Conservation (phyloP, 176 grass and related monocot species). For the Poa annua region DNA sequence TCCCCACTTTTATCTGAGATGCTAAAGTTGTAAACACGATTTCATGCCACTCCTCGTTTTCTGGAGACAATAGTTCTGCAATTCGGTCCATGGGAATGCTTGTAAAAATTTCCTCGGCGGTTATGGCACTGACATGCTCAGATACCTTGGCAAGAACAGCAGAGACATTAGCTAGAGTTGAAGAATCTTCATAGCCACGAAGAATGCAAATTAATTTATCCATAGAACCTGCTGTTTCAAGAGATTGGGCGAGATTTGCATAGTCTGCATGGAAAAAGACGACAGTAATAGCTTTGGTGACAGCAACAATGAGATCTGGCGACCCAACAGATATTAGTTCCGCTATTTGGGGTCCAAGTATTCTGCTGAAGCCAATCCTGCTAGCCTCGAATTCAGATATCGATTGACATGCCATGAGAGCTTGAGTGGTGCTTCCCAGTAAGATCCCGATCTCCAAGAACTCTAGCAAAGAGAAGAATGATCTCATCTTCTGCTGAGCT, state of each 20-base stretch:
- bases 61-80: slow-evolving; percentile 59
- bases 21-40: slow-evolving; percentile 62
- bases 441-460: slow-evolving; percentile 54
- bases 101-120: slow-evolving; percentile 62
- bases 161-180: slow-evolving; percentile 51
- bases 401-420: slow-evolving; percentile 76
- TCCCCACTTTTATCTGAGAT: slow-evolving; percentile 64
- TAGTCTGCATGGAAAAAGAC: slow-evolving; percentile 60
- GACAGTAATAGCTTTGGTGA: slow-evolving; percentile 49
- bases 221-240: slow-evolving; percentile 63
- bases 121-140: slow-evolving; percentile 50
- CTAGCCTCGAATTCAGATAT: slow-evolving; percentile 67
- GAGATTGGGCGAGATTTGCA: slow-evolving; percentile 51
- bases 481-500: slow-evolving; percentile 59
- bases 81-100: slow-evolving; percentile 69
- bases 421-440: slow-evolving; percentile 58
- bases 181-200: slow-evolving; percentile 51
- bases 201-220: slow-evolving; percentile 60
- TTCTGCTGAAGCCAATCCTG: slow-evolving; percentile 60
- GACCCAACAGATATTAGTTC: slow-evolving; percentile 70
- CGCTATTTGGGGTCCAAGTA: slow-evolving; percentile 58
- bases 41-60: slow-evolving; percentile 69
- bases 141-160: slow-evolving; percentile 65
- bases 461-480: slow-evolving; percentile 55
- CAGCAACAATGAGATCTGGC: slow-evolving; percentile 47